Base-by-base conservation (phyloP, 225 moss, liverwort and hornwort genomes). In the Neckera pumila region DNA sequence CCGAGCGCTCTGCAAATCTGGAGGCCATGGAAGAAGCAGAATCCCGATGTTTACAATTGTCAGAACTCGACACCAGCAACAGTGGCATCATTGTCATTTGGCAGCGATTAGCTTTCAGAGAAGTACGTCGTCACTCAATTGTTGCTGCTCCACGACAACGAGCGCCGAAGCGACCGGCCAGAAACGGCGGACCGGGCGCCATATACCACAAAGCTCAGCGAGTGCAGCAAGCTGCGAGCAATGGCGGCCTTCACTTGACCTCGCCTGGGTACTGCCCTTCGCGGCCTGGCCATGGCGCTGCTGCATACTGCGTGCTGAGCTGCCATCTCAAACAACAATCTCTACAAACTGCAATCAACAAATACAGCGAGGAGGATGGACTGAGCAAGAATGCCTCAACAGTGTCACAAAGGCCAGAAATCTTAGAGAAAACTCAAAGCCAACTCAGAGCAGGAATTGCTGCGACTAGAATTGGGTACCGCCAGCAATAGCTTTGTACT, bases 211-310 rank as follows among this genome's bases (percentile, higher is more conserved):
- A 88, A 92, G 30, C 72, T 28, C 4, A 92, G 40, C 12, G 89
- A 78, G 59, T 86, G 47, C 54, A 93, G 38, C 89, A 92, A 13
- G 60, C 88, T 86, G 47, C 78, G 83, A 69, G 86, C 88, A 8
- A 93, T 93, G 89, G 92, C 93, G 7, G 90, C 90, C 89, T 93
- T 93, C 89, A 93, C 91, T 47, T 92, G 92, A 1, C 92, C 92
- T 30, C 92, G 87, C 84, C 74, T 80, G 38, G 91, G 84, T 9
- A 87, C 67, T 9, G 45, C 84, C 27, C 69, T 72, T 25, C 38
- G 74, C 49, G 64, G 57, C 82, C 40, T 65, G 25, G n/a, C 80
- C 61, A n/a, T 34, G 34, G 64, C 72, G 83, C 49, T 85, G 36
- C 65, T 51, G 74, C 79, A 84, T 6, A 36, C 86, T 89, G 49